Evolutionary conservation across 495 filamentous ascomycete species (phyloP).

Genomic region (Astrocystis sublimbata): DNA sequence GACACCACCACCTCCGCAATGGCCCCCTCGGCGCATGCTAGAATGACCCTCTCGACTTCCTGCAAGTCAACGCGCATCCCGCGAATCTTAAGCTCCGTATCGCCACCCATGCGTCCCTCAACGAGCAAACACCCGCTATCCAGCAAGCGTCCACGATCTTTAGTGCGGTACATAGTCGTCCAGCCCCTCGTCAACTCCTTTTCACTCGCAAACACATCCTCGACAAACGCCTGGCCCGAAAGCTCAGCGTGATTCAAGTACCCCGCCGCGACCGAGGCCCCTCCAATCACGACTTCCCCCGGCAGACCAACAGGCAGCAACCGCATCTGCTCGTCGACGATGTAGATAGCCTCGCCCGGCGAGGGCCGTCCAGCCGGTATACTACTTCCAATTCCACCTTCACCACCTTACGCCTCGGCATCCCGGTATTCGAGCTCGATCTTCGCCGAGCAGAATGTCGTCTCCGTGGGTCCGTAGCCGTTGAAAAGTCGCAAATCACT

Average conservation of each 20-base stretch:
- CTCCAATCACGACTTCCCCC: slow-evolving; percentile 42
- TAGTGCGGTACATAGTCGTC: slow-evolving; percentile 42
- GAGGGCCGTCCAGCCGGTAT: background rate
- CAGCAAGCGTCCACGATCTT: slow-evolving; percentile 41
- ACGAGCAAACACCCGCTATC: slow-evolving; percentile 43
- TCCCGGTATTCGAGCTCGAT: background rate
- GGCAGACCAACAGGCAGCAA: slow-evolving; percentile 38
- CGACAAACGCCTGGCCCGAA: slow-evolving; percentile 36
- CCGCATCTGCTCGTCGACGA: slow-evolving; percentile 22
- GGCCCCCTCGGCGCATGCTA: background rate
- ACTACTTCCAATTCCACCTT: too few species aligned
- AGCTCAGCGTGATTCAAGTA: slow-evolving; percentile 33
- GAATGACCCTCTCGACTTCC: slow-evolving; percentile 47
- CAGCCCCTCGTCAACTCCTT: background rate
- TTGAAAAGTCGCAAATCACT: slow-evolving; percentile 26
- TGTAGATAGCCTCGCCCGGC: background rate
- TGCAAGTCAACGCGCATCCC: slow-evolving; percentile 55
- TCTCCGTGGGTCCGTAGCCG: slow-evolving; percentile 38
- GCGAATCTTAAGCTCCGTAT: slow-evolving; percentile 53
- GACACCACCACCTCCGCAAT: background rate
- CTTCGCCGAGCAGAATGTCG: slow-evolving; percentile 12
- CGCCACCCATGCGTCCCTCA: slow-evolving; percentile 44
- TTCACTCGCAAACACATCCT: background rate
- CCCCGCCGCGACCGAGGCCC: slow-evolving; percentile 32
- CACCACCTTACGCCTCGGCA: background rate